Base-by-base conservation (phyloP, 805 yeast genomes). In the Wickerhamia fluorescens region DNA sequence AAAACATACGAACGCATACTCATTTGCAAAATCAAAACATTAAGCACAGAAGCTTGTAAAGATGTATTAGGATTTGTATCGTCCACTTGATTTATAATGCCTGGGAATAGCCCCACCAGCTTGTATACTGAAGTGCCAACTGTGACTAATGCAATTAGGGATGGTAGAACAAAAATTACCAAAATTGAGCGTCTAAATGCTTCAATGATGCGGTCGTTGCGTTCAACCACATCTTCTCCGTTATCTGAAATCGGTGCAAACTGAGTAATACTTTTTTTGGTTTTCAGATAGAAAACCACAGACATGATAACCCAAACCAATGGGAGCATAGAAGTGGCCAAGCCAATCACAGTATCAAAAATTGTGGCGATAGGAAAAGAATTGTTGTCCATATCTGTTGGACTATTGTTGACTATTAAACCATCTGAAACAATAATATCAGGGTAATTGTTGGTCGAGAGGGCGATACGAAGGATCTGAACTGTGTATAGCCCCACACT, bases 141-240 rank as follows among this genome's bases (percentile, higher is more conserved):
- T 15, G 19, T 20, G 3, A 31, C n/a, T 9, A 29, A 10, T 5
- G 27, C 26, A 2, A 36, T 15, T 3, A 44, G 17, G 8, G 45
- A 5, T 1, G 63, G 63, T 6, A 53, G 23, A 2, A 52, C 30
- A 23, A 57, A 48, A 14, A 55, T 45, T 12, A 52, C 37, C 8
- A 36, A 29, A 8, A 54, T 34, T n/a, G 61, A 53, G 16, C 37
- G 31, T 27, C 46, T 42, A 34, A 53, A 57, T 4, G 59, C 42
- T 9, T 29, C 30, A 9, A 32, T 27, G 7, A 53, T 34, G 15
- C 33, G 31, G 7, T 38, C 40, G 23, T 49, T 48, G 20, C 30
- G 28, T 14, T 38, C 45, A 9, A 26, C 26, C 7, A 42, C 42
- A 19, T 40, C 28, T 16, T 31, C 45, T 10, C 33, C 36, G 14